Conservation (phyloP, 2,329 filamentous ascomycete genomes). For the Fusarium fujikuroi region DNA sequence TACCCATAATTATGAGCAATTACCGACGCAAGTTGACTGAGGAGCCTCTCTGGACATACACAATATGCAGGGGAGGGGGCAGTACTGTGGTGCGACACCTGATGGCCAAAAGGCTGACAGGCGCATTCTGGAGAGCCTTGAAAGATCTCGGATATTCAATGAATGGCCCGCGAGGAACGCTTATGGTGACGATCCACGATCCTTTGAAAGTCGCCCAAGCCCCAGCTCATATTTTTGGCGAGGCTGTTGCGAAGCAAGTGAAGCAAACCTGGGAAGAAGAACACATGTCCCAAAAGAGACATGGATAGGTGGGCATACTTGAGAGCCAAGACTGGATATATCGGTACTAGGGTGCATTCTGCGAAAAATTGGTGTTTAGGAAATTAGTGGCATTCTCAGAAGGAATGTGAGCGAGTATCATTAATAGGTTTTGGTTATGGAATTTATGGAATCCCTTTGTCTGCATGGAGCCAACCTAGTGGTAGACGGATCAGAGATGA, state of each 20-base stretch:
- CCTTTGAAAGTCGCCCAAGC: conserved; percentile 27
- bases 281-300: background rate
- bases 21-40: conserved; percentile 44
- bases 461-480: background rate
- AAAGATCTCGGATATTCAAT: conserved; percentile 42
- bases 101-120: conserved; percentile 41
- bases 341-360: background rate
- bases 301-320: background rate
- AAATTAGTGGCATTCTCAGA: background rate
- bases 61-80: conserved; percentile 18
- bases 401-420: background rate
- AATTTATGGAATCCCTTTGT: background rate
- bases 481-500: background rate
- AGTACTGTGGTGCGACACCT: conserved; percentile 43
- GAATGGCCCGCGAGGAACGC: conserved; percentile 30
- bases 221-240: conserved; percentile 39
- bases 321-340: background rate
- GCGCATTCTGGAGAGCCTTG: conserved; percentile 44
- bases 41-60: conserved; percentile 50
- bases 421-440: background rate
- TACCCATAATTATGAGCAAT: conserved; percentile 37
- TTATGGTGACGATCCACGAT: conserved; percentile 29
- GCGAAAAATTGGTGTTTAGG: background rate
- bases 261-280: conserved; percentile 27
- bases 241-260: conserved; percentile 36